Evolutionary conservation across 176 grass and related monocot species (phyloP).

Genomic region (Pontederia paniculata): DNA sequence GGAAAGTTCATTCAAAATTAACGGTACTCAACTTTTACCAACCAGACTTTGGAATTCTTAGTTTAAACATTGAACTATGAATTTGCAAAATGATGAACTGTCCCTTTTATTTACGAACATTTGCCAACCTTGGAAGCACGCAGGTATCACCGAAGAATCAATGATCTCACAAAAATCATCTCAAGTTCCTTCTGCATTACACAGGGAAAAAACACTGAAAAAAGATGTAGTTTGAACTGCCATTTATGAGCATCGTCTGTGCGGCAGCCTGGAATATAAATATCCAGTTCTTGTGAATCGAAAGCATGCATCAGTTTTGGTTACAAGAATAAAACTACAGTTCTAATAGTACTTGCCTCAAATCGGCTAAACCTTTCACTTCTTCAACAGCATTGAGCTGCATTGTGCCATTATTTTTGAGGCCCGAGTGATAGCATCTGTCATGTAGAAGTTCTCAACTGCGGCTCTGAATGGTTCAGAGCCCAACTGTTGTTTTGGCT

Average conservation of each 20-base stretch:
- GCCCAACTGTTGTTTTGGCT: slow-evolving; percentile 42
- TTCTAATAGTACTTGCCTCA: slow-evolving; percentile 8
- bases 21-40: too few species aligned
- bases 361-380: slow-evolving; percentile 29
- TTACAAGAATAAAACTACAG: slow-evolving; percentile 7
- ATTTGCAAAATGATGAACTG: too few species aligned
- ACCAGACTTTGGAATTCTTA: too few species aligned
- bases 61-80: too few species aligned
- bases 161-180: background rate
- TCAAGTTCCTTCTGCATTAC: background rate
- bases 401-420: slow-evolving; percentile 99
- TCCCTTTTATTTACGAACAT: too few species aligned
- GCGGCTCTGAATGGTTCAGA: slow-evolving; percentile 40
- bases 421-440: slow-evolving; percentile 78
- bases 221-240: slow-evolving; percentile 18
- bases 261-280: too few species aligned
- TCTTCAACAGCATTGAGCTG: slow-evolving; percentile 61
- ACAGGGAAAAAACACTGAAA: background rate
- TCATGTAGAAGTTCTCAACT: slow-evolving; percentile 96
- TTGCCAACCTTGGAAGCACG: too few species aligned
- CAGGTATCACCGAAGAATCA: too few species aligned
- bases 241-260: background rate
- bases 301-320: background rate
- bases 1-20: too few species aligned
- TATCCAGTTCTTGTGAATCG: too few species aligned